Percentiles rank a stretch among this genome's conserved stretches.
Evolutionary conservation across 176 grass and related monocot species (phyloP).

Genomic region (Saccharum spontaneum): DNA sequence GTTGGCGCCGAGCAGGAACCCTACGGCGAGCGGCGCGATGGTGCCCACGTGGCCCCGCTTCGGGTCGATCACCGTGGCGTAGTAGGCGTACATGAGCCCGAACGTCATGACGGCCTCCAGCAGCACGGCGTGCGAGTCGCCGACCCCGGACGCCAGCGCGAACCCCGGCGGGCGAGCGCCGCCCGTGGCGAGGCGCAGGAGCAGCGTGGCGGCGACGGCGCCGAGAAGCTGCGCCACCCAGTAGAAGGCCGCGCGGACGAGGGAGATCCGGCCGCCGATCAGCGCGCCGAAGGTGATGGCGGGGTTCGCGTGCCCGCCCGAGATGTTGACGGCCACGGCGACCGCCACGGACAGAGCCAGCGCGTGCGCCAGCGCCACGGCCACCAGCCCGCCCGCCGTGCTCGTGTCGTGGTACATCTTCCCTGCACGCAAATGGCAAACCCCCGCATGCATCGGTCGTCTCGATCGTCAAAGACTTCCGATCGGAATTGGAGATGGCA

Average conservation of each 20-base stretch:
- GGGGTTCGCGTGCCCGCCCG: conserved; percentile 91
- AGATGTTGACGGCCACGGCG: conserved; percentile 69
- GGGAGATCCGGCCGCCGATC: conserved; percentile 65
- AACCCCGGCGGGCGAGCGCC: conserved; percentile 72
- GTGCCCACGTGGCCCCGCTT: conserved; percentile 71
- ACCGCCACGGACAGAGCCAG: conserved; percentile 63
- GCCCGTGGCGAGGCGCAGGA: conserved; percentile 72
- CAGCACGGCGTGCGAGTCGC: conserved; percentile 80
- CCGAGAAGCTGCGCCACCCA: conserved; percentile 87
- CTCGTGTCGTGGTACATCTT: conserved; percentile 76
- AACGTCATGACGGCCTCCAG: conserved; percentile 89
- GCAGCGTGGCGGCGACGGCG: conserved; percentile 61
- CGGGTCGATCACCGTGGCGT: conserved; percentile 81
- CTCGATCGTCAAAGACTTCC: neutral
- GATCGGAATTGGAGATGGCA: neutral
- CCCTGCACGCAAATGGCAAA: conserved; percentile 32
- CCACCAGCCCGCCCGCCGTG: conserved; percentile 64
- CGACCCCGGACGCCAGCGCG: conserved; percentile 64
- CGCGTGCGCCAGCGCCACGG: conserved; percentile 73
- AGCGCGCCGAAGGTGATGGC: conserved; percentile 84
- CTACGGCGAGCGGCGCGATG: conserved; percentile 75
- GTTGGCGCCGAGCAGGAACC: conserved; percentile 88
- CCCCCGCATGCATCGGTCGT: too few relatives aligned
- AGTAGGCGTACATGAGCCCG: conserved; percentile 86
- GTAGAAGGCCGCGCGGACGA: conserved; percentile 70